phyloP scores from a whole-genome alignment of 305 asterid genomes.

The Lippia alba region DNA sequence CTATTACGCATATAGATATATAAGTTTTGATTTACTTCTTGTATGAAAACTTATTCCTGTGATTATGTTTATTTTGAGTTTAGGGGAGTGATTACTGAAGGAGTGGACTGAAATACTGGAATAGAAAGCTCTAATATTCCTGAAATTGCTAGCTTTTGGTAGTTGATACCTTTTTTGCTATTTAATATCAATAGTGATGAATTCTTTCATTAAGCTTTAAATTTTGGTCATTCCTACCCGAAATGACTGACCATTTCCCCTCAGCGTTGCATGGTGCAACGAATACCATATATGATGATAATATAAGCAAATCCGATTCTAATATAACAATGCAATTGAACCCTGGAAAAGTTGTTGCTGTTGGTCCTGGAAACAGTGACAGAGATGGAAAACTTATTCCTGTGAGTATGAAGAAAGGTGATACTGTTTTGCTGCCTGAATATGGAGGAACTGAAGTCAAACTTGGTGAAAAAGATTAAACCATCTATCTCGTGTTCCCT shows the following conservation, averaged over 20 bases:
- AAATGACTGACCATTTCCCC: background rate
- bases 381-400: constrained; percentile 65
- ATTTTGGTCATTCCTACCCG: background rate
- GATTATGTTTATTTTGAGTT: constrained; percentile 6
- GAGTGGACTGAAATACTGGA: background rate
- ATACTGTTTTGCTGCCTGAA: constrained; percentile 70
- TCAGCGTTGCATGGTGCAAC: background rate
- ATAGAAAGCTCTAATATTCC: background rate
- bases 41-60: no score
- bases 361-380: constrained; percentile 64
- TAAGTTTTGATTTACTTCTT: no score
- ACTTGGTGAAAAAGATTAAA: constrained; percentile 74
- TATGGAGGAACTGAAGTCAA: constrained; percentile 71
- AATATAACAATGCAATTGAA: constrained; percentile 50
- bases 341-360: constrained; percentile 72
- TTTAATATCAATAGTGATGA: background rate
- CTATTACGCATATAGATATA: no score
- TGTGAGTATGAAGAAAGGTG: constrained; percentile 67
- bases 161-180: constrained; percentile 11
- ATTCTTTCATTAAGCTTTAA: background rate
- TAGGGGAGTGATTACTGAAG: background rate
- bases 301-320: background rate
- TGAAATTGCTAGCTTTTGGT: no score
- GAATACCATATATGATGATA: constrained; percentile 1
- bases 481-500: background rate